These are phyloP conservation scores for Chalciporus piperatus DNA, from an alignment of 768 basidiomycete genomes.

Conservation along the genomic window DNA sequence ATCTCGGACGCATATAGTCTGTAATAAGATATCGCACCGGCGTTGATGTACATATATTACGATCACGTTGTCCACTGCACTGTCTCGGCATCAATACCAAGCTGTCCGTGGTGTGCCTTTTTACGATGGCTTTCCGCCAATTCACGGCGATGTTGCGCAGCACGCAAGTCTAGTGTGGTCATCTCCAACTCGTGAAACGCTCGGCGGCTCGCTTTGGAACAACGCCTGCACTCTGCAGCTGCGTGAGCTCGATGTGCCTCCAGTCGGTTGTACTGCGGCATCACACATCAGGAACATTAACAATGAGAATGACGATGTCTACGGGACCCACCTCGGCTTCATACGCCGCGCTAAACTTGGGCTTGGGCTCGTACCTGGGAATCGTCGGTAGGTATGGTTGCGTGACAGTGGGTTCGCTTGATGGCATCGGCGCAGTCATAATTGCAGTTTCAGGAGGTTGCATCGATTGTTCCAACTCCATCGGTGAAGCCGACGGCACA, in stretches of 20 bases:
- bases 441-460: constrained; percentile 12
- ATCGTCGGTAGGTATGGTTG: constrained; percentile 32
- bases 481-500: constrained; percentile 19
- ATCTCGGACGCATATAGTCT: constrained; percentile 62
- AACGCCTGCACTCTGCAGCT: constrained; percentile 38
- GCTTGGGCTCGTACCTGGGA: constrained; percentile 27
- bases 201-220: constrained; percentile 41
- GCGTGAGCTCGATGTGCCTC: constrained; percentile 40
- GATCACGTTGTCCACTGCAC: constrained; percentile 21
- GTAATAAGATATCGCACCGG: constrained; percentile 56
- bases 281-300: neutral
- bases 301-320: neutral
- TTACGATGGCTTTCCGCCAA: constrained; percentile 59
- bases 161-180: constrained; percentile 55
- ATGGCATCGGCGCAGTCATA: neutral
- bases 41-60: constrained; percentile 22
- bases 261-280: constrained; percentile 30
- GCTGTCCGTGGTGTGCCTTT: constrained; percentile 55
- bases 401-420: constrained; percentile 22
- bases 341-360: constrained; percentile 27
- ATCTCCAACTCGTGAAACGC: constrained; percentile 63
- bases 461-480: constrained; percentile 3
- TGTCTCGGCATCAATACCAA: constrained; percentile 54
- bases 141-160: constrained; percentile 55
- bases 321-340: constrained; percentile 25